Evolutionary conservation across 352 stramenopile species (phyloP).

Genomic region (Pelagophyceae sp.): DNA sequence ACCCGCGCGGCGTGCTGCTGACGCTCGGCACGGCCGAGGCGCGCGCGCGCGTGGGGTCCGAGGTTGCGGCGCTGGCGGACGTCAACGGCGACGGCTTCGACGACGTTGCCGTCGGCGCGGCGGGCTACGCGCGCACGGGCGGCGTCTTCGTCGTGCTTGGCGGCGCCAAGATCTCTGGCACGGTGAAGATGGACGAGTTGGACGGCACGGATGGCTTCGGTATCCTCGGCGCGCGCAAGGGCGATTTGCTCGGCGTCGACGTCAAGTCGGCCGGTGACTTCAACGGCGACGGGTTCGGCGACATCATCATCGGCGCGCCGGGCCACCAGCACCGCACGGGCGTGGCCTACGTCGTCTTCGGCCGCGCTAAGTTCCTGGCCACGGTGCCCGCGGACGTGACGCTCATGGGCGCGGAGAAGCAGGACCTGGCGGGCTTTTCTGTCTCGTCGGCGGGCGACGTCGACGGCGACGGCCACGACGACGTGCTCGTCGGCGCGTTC

Average conservation of each 20-base stretch:
- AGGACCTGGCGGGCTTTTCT: constrained; percentile 7
- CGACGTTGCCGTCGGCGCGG: neutral
- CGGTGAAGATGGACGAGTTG: constrained; percentile 1
- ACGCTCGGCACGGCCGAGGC: neutral
- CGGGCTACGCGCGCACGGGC: neutral
- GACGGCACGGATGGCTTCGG: constrained; percentile 18
- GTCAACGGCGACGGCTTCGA: constrained; percentile 11
- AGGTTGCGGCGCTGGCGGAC: neutral
- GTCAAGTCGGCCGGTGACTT: constrained; percentile 18
- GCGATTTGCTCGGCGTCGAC: neutral
- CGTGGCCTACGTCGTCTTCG: constrained; percentile 9
- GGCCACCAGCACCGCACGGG: neutral
- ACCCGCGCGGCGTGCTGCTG: neutral
- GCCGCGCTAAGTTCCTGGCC: neutral
- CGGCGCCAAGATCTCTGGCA: neutral
- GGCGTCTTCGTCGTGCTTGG: constrained; percentile 9
- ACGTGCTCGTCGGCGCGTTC: constrained; percentile 18
- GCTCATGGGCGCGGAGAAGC: neutral
- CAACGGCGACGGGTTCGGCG: constrained; percentile 20
- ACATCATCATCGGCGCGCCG: constrained; percentile 16
- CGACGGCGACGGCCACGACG: constrained; percentile 13
- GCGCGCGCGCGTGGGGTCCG: neutral
- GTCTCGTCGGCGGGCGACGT: constrained; percentile 16
- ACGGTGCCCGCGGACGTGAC: neutral
- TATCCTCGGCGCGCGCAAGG: constrained; percentile 1